Evolutionary conservation across 345 rosid species (phyloP), one percentile per base, ranked within the genome.

Genomic region (Eucalyptus sp.): DNA sequence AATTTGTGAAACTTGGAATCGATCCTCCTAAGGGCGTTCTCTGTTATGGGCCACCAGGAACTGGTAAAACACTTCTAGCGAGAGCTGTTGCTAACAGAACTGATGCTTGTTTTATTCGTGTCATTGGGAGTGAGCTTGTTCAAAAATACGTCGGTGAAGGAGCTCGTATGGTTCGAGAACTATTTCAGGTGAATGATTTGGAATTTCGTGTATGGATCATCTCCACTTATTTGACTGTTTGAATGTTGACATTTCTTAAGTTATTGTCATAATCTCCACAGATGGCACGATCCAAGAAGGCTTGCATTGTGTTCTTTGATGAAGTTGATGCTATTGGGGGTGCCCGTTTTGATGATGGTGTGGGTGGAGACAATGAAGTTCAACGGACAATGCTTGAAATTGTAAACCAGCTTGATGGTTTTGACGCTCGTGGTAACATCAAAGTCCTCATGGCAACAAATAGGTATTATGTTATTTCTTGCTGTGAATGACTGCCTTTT

Each of bases 371-470:
- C 89, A 95, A 95, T 43, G 98, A 94, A 89, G 98, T 96, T 48
- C 99, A 96, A 71, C 94, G 97, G 5, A 96, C 99, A 12, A 94
- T 96, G 99, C 96, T 97, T 90, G 98, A 96, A 92, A 96, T 97
- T 86, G 97, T 95, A 37, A 97, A 97, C 88, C 97, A 97, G 89
- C 97, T 97, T 87, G 99, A 97, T 89, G 98, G 99, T 18, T 97
- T 97, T 87, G 97, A 97, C 62, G 97, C 99, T 37, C 97, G 99
- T 66, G 99, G 99, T 88, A 98, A 98, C 92, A 98, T 98, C 90
- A 97, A 97, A 93, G 99, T 98, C n/a, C 94, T 98, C n/a, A 98
- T 98, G 99, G 99, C 99, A 87, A 98, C 99, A 41, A 98, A 98
- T 93, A 97, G 99, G 99, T 96, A 88, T 76, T 48, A 27, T n/a